Evolutionary conservation across 352 stramenopile species (phyloP).

Genomic region (Globisporangium parvum): DNA sequence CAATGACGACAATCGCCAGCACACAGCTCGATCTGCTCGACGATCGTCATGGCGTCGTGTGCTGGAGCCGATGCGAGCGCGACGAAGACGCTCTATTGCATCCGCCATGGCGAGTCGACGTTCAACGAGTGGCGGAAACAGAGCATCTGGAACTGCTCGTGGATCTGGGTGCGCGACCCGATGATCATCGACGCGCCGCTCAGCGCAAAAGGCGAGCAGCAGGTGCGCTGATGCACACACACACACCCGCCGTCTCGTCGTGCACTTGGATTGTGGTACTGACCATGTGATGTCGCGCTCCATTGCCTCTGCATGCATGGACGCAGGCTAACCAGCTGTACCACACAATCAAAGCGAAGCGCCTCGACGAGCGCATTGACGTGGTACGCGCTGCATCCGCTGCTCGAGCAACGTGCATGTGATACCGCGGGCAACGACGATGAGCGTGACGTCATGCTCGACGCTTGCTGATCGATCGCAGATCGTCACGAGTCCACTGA

Average conservation of each 20-base stretch:
- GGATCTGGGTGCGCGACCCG: constrained; percentile 76
- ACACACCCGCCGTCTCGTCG: neutral
- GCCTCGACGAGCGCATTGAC: constrained; percentile 62
- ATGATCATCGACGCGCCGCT: constrained; percentile 83
- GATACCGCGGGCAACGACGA: too few relatives aligned
- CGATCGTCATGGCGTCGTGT: neutral
- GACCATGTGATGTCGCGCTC: neutral
- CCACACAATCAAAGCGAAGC: constrained; percentile 23
- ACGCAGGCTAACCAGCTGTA: constrained; percentile 36
- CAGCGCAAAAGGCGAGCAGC: constrained; percentile 59
- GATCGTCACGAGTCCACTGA: constrained; percentile 82
- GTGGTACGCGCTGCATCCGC: constrained; percentile 27
- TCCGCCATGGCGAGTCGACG: constrained; percentile 84
- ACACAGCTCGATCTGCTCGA: neutral
- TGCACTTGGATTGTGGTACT: too few relatives aligned
- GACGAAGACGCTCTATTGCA: constrained; percentile 77
- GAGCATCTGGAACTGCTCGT: constrained; percentile 80
- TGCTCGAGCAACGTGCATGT: neutral
- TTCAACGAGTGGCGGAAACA: constrained; percentile 83
- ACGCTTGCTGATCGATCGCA: constrained; percentile 9
- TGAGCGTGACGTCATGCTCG: neutral
- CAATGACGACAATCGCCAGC: too few relatives aligned
- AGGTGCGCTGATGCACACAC: constrained; percentile 24
- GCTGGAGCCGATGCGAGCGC: neutral
- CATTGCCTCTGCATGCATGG: neutral